These are phyloP conservation scores for Erysimum pusillum DNA, from an alignment of 441 rosid genomes.

Conservation along the genomic window DNA sequence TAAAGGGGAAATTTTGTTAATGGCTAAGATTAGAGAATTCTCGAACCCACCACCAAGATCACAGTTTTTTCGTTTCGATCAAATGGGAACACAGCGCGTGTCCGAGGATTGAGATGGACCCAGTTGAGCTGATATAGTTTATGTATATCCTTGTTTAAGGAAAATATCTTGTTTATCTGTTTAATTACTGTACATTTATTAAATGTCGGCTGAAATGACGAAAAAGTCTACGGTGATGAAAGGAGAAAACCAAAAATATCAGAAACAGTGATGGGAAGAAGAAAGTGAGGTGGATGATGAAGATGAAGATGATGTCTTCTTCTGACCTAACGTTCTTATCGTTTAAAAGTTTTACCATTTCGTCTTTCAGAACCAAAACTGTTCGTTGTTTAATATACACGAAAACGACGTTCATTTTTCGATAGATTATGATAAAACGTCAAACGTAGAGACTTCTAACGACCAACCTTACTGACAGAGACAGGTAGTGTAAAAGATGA, in stretches of 20 bases:
- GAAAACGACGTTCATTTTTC: constrained; percentile 7
- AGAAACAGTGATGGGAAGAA: constrained; percentile 30
- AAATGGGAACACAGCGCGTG: constrained; percentile 40
- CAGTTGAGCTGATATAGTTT: constrained; percentile 10
- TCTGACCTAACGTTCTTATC: constrained; percentile 45
- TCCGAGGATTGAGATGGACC: constrained; percentile 43
- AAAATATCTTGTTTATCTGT: constrained; percentile 13
- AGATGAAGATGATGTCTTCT: constrained; percentile 17
- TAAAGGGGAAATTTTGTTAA: constrained; percentile 1
- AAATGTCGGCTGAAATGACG: background rate
- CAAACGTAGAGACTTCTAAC: too few species aligned
- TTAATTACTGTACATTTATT: background rate
- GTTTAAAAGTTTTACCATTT: background rate
- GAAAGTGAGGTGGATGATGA: constrained; percentile 27
- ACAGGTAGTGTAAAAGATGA: background rate
- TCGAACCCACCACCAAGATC: constrained; percentile 40
- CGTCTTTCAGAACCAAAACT: background rate
- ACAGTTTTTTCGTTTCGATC: constrained; percentile 29
- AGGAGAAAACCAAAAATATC: constrained; percentile 27
- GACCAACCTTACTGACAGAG: background rate
- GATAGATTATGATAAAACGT: background rate
- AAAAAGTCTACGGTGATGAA: constrained; percentile 36
- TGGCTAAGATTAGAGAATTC: constrained; percentile 35
- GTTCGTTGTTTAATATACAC: constrained; percentile 3
- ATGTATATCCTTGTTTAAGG: background rate